Percentiles rank a stretch among this genome's conserved stretches.
Conservation (phyloP, 495 filamentous ascomycete genomes). For the Aspergillus indologenus region DNA sequence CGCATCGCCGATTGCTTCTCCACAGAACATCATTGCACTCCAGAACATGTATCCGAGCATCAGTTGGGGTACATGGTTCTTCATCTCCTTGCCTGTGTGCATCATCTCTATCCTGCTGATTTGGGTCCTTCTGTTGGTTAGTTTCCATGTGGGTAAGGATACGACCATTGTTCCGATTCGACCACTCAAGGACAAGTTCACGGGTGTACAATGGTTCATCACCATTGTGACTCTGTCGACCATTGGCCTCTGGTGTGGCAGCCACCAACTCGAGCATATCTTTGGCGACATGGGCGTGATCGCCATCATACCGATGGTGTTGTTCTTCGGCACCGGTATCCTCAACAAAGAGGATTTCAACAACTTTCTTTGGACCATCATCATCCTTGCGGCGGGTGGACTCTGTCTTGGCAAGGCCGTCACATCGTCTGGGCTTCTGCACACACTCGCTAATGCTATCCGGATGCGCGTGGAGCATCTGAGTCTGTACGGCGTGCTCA, state of each 20-base stretch:
- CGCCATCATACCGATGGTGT: constrained; percentile 88
- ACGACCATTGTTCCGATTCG: constrained; percentile 92
- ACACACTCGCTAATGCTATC: constrained; percentile 77
- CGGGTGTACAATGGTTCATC: constrained; percentile 92
- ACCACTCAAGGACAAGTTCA: constrained; percentile 80
- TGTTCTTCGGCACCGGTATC: constrained; percentile 97
- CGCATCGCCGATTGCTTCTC: constrained; percentile 92
- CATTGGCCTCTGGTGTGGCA: constrained; percentile 88
- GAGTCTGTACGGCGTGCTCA: constrained; percentile 80
- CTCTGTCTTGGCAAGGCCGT: constrained; percentile 93
- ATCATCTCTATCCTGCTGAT: constrained; percentile 85
- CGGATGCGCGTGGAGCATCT: constrained; percentile 69
- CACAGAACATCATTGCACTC: constrained; percentile 95
- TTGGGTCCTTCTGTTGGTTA: constrained; percentile 79
- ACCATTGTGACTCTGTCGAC: constrained; percentile 77
- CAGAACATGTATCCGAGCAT: constrained; percentile 90
- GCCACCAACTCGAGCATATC: constrained; percentile 77
- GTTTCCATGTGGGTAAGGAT: constrained; percentile 78
- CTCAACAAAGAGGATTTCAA: constrained; percentile 99
- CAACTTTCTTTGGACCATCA: constrained; percentile 99
- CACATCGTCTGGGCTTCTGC: constrained; percentile 86
- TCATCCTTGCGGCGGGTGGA: constrained; percentile 94
- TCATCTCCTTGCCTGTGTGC: constrained; percentile 89
- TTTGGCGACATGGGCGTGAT: constrained; percentile 99
- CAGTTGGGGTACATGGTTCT: constrained; percentile 95